phyloP scores from a whole-genome alignment of 208 protist genomes.

The Crithidia fasciculata region DNA sequence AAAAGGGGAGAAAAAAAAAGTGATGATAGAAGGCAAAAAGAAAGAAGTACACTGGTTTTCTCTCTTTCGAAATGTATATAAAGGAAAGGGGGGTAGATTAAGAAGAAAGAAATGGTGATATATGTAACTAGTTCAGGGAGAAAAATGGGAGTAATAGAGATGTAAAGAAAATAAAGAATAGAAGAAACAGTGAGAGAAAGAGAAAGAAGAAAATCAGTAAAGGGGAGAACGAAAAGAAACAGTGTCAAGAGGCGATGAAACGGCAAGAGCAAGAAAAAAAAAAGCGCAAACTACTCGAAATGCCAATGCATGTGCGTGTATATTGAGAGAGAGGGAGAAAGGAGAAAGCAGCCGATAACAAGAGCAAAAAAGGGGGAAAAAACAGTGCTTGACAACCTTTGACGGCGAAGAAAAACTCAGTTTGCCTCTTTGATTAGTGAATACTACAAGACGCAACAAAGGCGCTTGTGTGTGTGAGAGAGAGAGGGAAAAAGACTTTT shows the following conservation, averaged over 20 bases:
- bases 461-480: neutral
- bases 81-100: neutral
- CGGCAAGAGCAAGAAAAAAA: too few species aligned
- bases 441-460: too few species aligned
- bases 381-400: too few species aligned
- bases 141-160: neutral
- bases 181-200: neutral
- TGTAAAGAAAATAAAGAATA: neutral
- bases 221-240: slow-evolving; percentile 4
- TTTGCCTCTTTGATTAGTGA: too few species aligned
- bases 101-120: neutral
- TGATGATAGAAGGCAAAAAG: slow-evolving; percentile 1
- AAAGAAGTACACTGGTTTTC: neutral
- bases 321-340: too few species aligned
- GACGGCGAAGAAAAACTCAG: too few species aligned
- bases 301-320: too few species aligned
- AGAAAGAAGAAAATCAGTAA: neutral
- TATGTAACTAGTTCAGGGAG: neutral
- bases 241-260: neutral
- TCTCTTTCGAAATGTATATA: neutral
- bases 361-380: neutral
- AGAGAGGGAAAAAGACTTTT: neutral
- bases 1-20: slow-evolving; percentile 2
- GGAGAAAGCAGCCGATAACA: neutral
- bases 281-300: too few species aligned